A percentile compares a stretch with the other conserved stretches of the same genome.
Evolutionary conservation across 2,329 filamentous ascomycete species (phyloP).

Genomic region (Spiromastix sp.): DNA sequence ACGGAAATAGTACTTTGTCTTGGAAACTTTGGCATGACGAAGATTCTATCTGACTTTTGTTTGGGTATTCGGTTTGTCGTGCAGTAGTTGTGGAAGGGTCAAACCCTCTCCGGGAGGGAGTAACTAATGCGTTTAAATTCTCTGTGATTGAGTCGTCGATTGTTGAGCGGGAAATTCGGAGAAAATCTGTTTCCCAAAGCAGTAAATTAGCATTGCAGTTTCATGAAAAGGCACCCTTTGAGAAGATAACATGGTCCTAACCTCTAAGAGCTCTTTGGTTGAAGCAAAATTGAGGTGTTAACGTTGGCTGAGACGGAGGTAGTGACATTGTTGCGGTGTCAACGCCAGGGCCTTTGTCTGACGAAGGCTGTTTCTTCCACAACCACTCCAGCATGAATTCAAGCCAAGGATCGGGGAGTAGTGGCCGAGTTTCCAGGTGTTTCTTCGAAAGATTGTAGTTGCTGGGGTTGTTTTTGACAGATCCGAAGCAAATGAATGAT

Average conservation of each 20-base stretch:
- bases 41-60: slow-evolving; percentile 46
- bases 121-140: slow-evolving; percentile 80
- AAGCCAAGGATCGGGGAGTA: no score
- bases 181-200: slow-evolving; percentile 56
- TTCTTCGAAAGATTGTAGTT: no score
- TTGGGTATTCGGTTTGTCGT: slow-evolving; percentile 43
- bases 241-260: slow-evolving; percentile 27
- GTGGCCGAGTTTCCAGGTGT: no score
- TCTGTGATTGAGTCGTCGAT: slow-evolving; percentile 92
- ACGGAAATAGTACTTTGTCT: slow-evolving; percentile 68
- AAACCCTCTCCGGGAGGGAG: slow-evolving; percentile 61
- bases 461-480: no score
- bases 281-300: slow-evolving; percentile 72
- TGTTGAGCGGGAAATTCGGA: slow-evolving; percentile 70
- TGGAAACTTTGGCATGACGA: slow-evolving; percentile 62
- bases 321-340: slow-evolving; percentile 24
- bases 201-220: slow-evolving; percentile 4
- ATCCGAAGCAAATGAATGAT: no score
- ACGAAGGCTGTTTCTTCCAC: not conserved
- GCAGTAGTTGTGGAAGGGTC: slow-evolving; percentile 67
- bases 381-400: not conserved
- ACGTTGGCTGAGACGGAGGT: slow-evolving; percentile 36
- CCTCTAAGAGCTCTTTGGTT: slow-evolving; percentile 59
- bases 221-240: not conserved
- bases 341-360: not conserved